Evolutionary conservation across 2,329 filamentous ascomycete species (phyloP), one percentile per base, ranked within the genome.

Genomic region (Aspergillus amoenus): DNA sequence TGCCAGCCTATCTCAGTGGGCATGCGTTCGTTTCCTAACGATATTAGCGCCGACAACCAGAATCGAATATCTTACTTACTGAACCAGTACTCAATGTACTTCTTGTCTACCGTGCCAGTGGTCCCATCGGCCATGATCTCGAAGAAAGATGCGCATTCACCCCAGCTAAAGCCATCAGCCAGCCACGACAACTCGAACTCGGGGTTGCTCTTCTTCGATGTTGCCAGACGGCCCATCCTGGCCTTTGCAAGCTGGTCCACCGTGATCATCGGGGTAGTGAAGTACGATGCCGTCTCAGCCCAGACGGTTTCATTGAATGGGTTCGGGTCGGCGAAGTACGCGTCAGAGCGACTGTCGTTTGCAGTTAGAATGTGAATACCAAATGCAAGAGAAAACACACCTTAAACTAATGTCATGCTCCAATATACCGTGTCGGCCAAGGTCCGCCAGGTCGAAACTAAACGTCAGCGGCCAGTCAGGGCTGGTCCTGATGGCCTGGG

Each of bases 251-350:
- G 30, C 39, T 56, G 50, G 0, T 54, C 22, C 2, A 58, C 39
- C 30, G 59, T 57, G 32, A 62, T 58, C 42, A 58, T 48, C 5
- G 55, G 44, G 15, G 30, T 45, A 12, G 58, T 58, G 46, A 60
- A 62, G 49, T 62, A 60, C 5, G 49, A 55, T 1, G 42, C 48
- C 13, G 60, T 62, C 43, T 62, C 55, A 8, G 49, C 50, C 58
- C 59, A 62, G 18, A 62, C 56, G 17, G 52, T 62, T 15, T 54
- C 55, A 43, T 62, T 62, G 55, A 62, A 62, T 13, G 51, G 50
- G 40, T 58, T 60, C 13, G 56, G 56, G 40, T 62, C 47, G 12
- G 55, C 58, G 17, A 62, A 62, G 52, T 60, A 62, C 1, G 49
- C 49, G n/a, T 62, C 60, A 12, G 55, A 56, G 32, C 60, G 60